Conservation (phyloP, 1,284 basidiomycete species). For the Anthracocystis panici-leucophaei region DNA sequence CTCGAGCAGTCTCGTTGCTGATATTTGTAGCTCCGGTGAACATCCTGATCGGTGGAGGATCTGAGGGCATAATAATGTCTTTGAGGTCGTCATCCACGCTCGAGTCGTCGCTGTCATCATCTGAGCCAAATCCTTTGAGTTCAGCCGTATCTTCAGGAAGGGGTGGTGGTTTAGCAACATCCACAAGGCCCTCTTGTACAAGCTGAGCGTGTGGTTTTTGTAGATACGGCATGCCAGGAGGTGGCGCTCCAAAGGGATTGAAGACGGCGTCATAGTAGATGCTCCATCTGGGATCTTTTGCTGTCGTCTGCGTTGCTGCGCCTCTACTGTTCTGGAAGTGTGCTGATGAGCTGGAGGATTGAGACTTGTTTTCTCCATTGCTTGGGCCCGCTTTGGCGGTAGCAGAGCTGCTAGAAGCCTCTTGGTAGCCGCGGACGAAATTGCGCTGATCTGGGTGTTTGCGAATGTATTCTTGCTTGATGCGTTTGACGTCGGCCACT, state of each 20-base stretch:
- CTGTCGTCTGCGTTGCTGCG: background rate
- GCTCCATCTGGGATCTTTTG: constrained; percentile 73
- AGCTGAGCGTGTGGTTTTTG: constrained; percentile 72
- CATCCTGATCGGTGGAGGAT: constrained; percentile 51
- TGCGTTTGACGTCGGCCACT: constrained; percentile 44
- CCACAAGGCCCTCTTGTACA: constrained; percentile 42
- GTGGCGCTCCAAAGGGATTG: constrained; percentile 94
- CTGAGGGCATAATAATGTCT: constrained; percentile 64
- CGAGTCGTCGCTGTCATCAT: constrained; percentile 52
- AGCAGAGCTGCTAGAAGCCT: constrained; percentile 4
- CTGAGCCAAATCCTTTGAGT: constrained; percentile 1
- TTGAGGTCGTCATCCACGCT: constrained; percentile 59
- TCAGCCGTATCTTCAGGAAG: constrained; percentile 29
- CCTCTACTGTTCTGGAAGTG: background rate
- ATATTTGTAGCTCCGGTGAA: background rate
- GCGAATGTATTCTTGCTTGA: constrained; percentile 74
- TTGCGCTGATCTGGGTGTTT: constrained; percentile 88
- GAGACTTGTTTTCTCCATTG: background rate
- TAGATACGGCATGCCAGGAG: constrained; percentile 93
- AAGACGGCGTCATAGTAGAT: constrained; percentile 91
- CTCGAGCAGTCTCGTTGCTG: background rate
- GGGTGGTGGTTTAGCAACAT: constrained; percentile 36
- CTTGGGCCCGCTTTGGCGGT: background rate
- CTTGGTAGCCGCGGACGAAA: constrained; percentile 76
- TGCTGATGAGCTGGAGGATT: background rate